Evolutionary conservation across 2,329 filamentous ascomycete species (phyloP), one percentile per base, ranked within the genome.

Genomic region (Harringtonia lauricola): DNA sequence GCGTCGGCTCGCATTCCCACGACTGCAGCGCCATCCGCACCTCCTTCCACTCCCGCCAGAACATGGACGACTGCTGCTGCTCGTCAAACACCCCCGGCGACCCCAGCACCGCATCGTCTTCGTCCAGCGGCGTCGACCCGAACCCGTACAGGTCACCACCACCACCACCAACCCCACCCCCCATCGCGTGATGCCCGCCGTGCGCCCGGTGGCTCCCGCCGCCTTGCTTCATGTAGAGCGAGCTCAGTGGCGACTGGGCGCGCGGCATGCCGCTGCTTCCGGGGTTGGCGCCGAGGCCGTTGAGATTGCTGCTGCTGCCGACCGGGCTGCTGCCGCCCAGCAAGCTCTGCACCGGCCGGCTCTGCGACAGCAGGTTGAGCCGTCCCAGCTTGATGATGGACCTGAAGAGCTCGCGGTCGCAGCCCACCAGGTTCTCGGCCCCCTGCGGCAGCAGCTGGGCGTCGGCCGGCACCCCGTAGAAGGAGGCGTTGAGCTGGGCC

Each of bases 31-130:
- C 77, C 37, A 76, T 71, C 24, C 85, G 83, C 4, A 88, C 76
- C 41, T 86, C 81, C 57, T 81, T 83, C 88, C 88, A 95, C 61
- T 94, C 87, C 24, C 71, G 67, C 87, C 86, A 94, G 61, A 94
- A 94, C n/a, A 66, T 67, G 31, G 71, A 68, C 33, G 74, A 71
- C 37, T 75, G 67, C 33, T 75, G 71, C 37, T 75, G 67, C 53
- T 84, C 78, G 43, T 81, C 73, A 50, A 72, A 69, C 8, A 64
- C 59, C 9, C 70, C 47, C 2, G 63, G 67, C 21, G 64, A 70
- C 36, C 57, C 63, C 14, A 64, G 24, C 7, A 10, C 24, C 24
- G 24, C 24, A 6, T 26, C 24, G 24, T 26, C 24, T 7, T 26
- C 24, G 7, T 26, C 24, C 24, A 26, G 24, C 24, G 24, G 24